A percentile compares a stretch with the other conserved stretches of the same genome.
Evolutionary conservation across 352 stramenopile genomes (phyloP).

Genomic region (Phytophthora lateralis): DNA sequence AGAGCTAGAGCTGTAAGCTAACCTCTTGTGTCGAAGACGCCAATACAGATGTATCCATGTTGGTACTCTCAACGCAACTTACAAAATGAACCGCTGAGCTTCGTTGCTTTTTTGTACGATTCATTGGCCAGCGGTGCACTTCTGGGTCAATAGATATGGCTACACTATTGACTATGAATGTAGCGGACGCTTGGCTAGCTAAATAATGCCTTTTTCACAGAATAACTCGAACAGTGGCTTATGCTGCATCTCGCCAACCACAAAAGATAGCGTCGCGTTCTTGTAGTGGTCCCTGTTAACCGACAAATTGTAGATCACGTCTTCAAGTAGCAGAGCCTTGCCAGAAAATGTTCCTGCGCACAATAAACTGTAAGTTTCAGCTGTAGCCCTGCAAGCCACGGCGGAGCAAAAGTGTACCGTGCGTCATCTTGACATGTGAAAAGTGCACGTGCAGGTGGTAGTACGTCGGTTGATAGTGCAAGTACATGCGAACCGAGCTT

Average conservation of each 20-base stretch:
- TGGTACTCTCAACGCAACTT: background rate
- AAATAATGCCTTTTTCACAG: constrained; percentile 59
- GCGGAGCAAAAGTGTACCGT: constrained; percentile 39
- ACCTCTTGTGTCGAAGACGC: constrained; percentile 30
- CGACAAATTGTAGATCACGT: constrained; percentile 86
- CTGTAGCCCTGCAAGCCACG: background rate
- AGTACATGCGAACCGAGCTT: constrained; percentile 77
- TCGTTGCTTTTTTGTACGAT: no score
- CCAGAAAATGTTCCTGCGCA: constrained; percentile 64
- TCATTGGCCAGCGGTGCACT: no score
- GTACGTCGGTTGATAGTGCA: constrained; percentile 90
- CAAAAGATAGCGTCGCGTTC: constrained; percentile 72
- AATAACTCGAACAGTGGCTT: constrained; percentile 72
- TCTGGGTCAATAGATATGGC: no score
- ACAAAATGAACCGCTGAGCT: constrained; percentile 7
- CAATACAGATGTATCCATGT: constrained; percentile 21
- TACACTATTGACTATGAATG: background rate
- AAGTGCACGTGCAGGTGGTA: constrained; percentile 91
- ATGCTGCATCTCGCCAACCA: constrained; percentile 83
- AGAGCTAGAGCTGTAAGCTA: background rate
- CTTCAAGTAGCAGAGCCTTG: constrained; percentile 84
- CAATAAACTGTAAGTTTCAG: background rate
- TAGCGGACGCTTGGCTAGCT: background rate
- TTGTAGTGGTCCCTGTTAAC: constrained; percentile 69
- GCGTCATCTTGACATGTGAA: constrained; percentile 81